Base-by-base conservation (phyloP, 2,329 filamentous ascomycete genomes). In the Botrytis medusae region DNA sequence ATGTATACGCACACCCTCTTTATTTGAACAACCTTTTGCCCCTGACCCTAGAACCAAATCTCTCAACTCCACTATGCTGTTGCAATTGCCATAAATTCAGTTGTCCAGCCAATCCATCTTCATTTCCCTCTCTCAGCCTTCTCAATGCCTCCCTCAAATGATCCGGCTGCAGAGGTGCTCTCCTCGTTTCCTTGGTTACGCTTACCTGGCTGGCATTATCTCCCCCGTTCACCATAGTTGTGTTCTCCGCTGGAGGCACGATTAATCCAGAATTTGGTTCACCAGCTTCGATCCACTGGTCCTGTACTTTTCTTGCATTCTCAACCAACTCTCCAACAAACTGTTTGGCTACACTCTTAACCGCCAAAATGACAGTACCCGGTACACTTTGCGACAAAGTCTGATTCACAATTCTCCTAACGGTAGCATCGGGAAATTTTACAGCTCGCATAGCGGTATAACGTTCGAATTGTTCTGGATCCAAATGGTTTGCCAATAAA, bases 311-410 rank as follows among this genome's bases (percentile, higher is more conserved):
- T 69, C 92, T 87, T 16, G 93, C 92, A 67, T 86, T 84, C 80
- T 94, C 92, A 75, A 95, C 91, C 65, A 95, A 86, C 75, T 94
- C 91, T 70, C 92, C 92, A 6, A 92, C 88, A 80, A 93, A 94
- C 74, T 93, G 86, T 82, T 95, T 95, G 65, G 91, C 90, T 32
- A 93, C 92, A 0, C 91, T 89, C 67, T 90, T 91, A 79, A 95
- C 91, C n/a, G 91, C 91, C 34, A 92, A 89, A 75, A 93, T 90
- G 68, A 94, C 91, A 77, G 89, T 91, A 32, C 88, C 86, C 0
- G 92, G 91, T 0, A 93, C 92, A 2, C 91, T 94, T 80, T 95
- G 93, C 0, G 91, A 93, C 14, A 94, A 90, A 2, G 92, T 93
- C 74, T 92, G 91, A 79, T 95, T 95, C 80, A 94, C 91, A 74